Evolutionary conservation across 2,329 filamentous ascomycete genomes (phyloP).

Genomic region (Penicillium sp.): DNA sequence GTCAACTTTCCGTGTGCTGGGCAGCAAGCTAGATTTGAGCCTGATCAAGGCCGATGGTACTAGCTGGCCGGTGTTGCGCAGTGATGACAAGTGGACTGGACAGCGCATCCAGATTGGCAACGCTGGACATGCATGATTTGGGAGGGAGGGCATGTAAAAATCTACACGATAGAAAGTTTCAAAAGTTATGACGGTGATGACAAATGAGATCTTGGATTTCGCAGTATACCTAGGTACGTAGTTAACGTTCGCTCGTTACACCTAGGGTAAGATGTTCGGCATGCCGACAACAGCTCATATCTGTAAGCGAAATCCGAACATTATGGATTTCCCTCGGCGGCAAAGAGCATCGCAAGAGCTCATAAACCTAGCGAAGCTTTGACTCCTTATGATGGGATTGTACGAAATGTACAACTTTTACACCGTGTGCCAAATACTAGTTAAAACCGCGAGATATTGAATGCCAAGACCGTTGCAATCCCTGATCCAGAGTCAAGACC

Average conservation of each 20-base stretch:
- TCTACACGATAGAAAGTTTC: slow-evolving; percentile 3
- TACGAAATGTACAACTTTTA: not conserved
- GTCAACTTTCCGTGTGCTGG: slow-evolving; percentile 76
- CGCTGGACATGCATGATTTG: slow-evolving; percentile 59
- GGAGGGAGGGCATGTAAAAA: slow-evolving; percentile 5
- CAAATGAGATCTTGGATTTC: not conserved
- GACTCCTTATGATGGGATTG: not conserved
- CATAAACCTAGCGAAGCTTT: not conserved
- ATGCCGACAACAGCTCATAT: not conserved
- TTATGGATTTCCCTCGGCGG: not conserved
- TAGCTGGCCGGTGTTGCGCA: slow-evolving; percentile 82
- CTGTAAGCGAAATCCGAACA: not conserved
- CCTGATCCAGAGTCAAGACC: not conserved
- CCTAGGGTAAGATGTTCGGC: not conserved
- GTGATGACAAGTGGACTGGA: slow-evolving; percentile 68
- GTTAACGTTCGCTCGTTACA: not conserved
- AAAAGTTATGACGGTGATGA: slow-evolving; percentile 12
- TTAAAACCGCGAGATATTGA: not conserved
- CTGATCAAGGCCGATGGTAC: slow-evolving; percentile 70
- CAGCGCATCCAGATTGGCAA: slow-evolving; percentile 89
- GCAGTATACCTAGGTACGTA: not conserved
- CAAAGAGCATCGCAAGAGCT: not conserved
- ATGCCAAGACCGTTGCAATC: not conserved
- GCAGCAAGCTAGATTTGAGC: slow-evolving; percentile 82
- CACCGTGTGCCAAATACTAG: not conserved